Percentiles rank a stretch among this genome's conserved stretches.
Evolutionary conservation across 345 rosid species (phyloP).

Genomic region (Adansonia digitata): DNA sequence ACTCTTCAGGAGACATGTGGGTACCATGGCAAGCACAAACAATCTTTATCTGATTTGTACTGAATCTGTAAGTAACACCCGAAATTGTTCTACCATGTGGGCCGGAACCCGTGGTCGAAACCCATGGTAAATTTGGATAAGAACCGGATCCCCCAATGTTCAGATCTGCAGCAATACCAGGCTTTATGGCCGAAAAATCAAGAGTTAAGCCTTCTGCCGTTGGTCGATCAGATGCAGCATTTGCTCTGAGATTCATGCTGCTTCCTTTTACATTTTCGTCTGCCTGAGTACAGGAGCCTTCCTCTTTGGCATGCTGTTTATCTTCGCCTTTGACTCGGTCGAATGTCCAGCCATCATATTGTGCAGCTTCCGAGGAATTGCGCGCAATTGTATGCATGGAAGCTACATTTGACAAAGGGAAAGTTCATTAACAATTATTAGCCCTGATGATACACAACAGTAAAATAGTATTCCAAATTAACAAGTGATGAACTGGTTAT

Average conservation of each 20-base stretch:
- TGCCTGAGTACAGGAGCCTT: conserved; percentile 61
- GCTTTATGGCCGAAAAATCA: conserved; percentile 76
- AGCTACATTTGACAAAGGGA: conserved; percentile 23
- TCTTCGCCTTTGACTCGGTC: conserved; percentile 55
- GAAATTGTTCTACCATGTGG: conserved; percentile 89
- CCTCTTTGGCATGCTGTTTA: conserved; percentile 61
- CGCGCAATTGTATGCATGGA: conserved; percentile 34
- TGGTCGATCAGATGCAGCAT: conserved; percentile 38
- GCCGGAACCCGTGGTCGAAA: conserved; percentile 79
- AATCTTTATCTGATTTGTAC: conserved; percentile 65
- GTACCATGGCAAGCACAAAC: conserved; percentile 92
- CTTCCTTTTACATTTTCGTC: conserved; percentile 43
- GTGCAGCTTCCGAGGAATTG: conserved; percentile 36
- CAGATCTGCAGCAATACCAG: conserved; percentile 73
- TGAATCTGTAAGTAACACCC: conserved; percentile 78
- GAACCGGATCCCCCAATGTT: conserved; percentile 92
- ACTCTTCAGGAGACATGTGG: conserved; percentile 91
- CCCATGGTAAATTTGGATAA: conserved; percentile 89
- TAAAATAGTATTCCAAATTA: not conserved
- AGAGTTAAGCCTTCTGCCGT: conserved; percentile 43
- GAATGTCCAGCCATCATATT: conserved; percentile 17
- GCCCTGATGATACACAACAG: not conserved
- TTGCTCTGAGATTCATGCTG: conserved; percentile 29
- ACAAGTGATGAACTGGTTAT: not conserved
- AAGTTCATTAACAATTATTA: not conserved